Evolutionary conservation across 148 eudicot genomes (phyloP), one percentile per base, ranked within the genome.

Genomic region (Suaeda aralocaspica): DNA sequence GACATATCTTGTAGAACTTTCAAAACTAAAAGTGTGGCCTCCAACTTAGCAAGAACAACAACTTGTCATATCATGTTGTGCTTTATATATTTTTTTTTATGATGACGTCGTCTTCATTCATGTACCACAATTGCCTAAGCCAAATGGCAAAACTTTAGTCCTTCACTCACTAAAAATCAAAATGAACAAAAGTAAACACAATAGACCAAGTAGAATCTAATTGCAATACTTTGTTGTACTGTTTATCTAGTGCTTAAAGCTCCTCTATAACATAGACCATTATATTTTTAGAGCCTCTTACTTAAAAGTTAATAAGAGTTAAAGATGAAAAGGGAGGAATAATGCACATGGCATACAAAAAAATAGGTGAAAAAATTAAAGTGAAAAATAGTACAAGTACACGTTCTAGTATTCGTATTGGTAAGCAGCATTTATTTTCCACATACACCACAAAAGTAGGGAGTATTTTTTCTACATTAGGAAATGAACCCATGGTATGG

Each of bases 291-390:
- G 12, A 53, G 58, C 21, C 28, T 53, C 28, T 29, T 29, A 18
- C 21, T 9, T 6, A 53, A 53, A 53, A 14, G 11, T 53, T 12
- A 28, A 59, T 29, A 12, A 13, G 33, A 16, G 6, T 16, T 50
- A 50, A 28, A 13, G 36, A 59, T 8, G 16, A 15, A 50, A 31
- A 39, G 15, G 14, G 29, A 13, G 2, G 12, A 9, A 28, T 15
- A 44, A 36, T 46, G 72, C 72, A 74, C 72, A 74, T 74, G 67
- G 77, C 45, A 67, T 66, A 67, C 50, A 34, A 26, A 18, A 36
- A 69, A 50, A 67, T 58, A 60, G 28, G 5, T n/a, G 44, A 44
- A 16, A 58, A 74, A 46, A n/a, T n/a, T n/a, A n/a, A n/a, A 49
- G 31, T 13, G 14, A 15, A 26, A 41, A 34, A 34, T 46, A 48